Evolutionary conservation across 148 eudicot species (phyloP), one percentile per base, ranked within the genome.

Genomic region (Camellia japonica): DNA sequence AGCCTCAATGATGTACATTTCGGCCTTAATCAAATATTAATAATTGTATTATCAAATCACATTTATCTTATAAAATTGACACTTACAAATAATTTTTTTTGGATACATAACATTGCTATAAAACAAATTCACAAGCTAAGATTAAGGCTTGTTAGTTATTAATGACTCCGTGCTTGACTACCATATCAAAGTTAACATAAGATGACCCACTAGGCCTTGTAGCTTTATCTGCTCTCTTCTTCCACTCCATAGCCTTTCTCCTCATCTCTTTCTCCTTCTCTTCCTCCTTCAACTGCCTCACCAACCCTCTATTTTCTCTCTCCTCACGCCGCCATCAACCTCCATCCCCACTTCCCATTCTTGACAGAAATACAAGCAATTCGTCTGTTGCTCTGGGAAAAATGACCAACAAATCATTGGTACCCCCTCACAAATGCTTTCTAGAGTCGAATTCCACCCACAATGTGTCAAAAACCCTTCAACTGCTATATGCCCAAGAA

Each of bases 341-440:
- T 87, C 89, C 85, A 87, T 70, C 43, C 93, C 93, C 10, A 88
- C 49, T 42, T 85, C 86, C 93, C 93, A 90, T 41, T 84, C 77
- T 0, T 63, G 41, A 7, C 87, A 79, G 12, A 69, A 38, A 70
- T 80, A 84, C 20, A 52, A 62, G 58, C 91, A 79, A 79, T 90
- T 90, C 6, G 72, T 85, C 18, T 75, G 90, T 41, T 90, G 92
- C 41, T 86, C 89, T n/a, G n/a, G 0, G 84, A 83, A 80, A 63
- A 81, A 87, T 2, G 89, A 87, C 90, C 90, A 87, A 75, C 88
- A 89, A 23, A 89, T 73, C 84, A 87, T 84, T 2, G 90, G 90
- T 77, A 85, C 82, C n/a, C 82, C n/a, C 90, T 66, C 80, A 19
- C 69, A 23, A 18, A 89, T 75, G 23, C 86, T 86, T 30, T 87